phyloP scores from a whole-genome alignment of 164 flowering plant species.

The Stephania yunnanensis region DNA sequence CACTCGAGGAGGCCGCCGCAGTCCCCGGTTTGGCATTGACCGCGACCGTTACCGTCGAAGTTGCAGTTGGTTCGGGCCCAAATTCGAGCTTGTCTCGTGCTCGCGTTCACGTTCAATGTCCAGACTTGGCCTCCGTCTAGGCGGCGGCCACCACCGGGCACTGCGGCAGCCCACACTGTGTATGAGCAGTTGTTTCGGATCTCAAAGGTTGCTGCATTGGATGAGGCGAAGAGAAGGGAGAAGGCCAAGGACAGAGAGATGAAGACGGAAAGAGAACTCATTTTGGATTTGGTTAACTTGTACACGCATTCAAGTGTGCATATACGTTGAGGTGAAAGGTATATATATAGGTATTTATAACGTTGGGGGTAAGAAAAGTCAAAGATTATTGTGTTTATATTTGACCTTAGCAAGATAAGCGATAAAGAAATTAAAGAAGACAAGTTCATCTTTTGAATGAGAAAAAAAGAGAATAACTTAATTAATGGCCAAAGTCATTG shows the following conservation, averaged over 20 bases:
- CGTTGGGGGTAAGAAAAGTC: too few relatives aligned
- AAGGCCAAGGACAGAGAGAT: background rate
- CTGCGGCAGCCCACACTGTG: conserved; percentile 1
- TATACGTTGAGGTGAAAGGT: too few relatives aligned
- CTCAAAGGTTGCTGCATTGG: conserved; percentile 1
- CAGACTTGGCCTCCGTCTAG: conserved; percentile 15
- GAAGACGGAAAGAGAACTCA: background rate
- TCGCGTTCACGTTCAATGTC: conserved; percentile 2
- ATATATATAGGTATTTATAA: too few relatives aligned
- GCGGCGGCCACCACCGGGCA: conserved; percentile 19
- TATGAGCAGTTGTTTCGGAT: conserved; percentile 4
- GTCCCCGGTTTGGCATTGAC: conserved; percentile 21
- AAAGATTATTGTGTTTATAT: too few relatives aligned
- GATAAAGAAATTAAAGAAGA: too few relatives aligned
- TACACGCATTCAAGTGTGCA: too few relatives aligned
- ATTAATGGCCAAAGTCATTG: background rate
- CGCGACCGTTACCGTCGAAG: conserved; percentile 5
- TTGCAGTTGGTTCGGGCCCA: conserved; percentile 20
- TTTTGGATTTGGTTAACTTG: background rate
- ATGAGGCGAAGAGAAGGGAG: background rate
- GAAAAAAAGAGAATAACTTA: too few relatives aligned
- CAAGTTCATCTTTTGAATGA: too few relatives aligned
- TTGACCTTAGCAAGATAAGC: too few relatives aligned
- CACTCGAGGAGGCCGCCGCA: conserved; percentile 15
- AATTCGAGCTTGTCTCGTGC: conserved; percentile 15